Evolutionary conservation across 164 flowering plant species (phyloP).

Genomic region (Litsea cubeba): DNA sequence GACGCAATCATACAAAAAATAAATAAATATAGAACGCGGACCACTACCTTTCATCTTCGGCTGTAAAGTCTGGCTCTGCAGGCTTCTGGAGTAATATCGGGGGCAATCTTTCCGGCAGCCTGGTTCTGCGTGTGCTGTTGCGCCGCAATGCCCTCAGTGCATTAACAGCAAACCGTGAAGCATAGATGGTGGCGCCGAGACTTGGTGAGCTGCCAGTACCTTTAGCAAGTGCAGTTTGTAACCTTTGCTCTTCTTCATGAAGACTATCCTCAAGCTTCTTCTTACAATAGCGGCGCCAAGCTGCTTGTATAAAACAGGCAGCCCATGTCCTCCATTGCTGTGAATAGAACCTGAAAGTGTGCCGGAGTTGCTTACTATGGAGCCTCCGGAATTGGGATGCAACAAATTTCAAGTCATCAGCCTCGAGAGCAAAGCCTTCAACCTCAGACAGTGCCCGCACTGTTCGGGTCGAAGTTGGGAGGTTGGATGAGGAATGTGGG

Average conservation of each 20-base stretch:
- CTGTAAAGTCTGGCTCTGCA: slow-evolving; percentile 52
- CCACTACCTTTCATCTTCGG: slow-evolving; percentile 19
- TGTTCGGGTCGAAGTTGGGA: slow-evolving; percentile 88
- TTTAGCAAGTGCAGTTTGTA: slow-evolving; percentile 60
- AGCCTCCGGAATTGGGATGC: slow-evolving; percentile 87
- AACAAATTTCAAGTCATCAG: slow-evolving; percentile 83
- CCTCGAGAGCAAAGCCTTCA: slow-evolving; percentile 81
- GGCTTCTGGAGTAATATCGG: slow-evolving; percentile 46
- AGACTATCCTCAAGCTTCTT: slow-evolving; percentile 69
- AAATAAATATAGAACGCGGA: not conserved
- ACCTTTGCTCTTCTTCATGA: slow-evolving; percentile 57
- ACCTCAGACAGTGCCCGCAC: slow-evolving; percentile 72
- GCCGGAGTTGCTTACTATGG: slow-evolving; percentile 89
- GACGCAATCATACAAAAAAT: too few species aligned
- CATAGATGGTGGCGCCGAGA: slow-evolving; percentile 79
- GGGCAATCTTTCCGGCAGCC: slow-evolving; percentile 37
- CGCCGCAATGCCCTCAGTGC: slow-evolving; percentile 41
- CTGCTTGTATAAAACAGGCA: slow-evolving; percentile 89
- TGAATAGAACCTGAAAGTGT: slow-evolving; percentile 86
- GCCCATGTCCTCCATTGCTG: slow-evolving; percentile 99
- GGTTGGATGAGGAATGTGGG: slow-evolving; percentile 69
- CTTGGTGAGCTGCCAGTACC: slow-evolving; percentile 51
- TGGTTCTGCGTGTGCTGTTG: slow-evolving; percentile 23
- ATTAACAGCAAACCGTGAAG: slow-evolving; percentile 78
- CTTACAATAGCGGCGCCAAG: slow-evolving; percentile 69